Evolutionary conservation across 768 basidiomycete genomes (phyloP).

Genomic region (Podaxis rugospora): DNA sequence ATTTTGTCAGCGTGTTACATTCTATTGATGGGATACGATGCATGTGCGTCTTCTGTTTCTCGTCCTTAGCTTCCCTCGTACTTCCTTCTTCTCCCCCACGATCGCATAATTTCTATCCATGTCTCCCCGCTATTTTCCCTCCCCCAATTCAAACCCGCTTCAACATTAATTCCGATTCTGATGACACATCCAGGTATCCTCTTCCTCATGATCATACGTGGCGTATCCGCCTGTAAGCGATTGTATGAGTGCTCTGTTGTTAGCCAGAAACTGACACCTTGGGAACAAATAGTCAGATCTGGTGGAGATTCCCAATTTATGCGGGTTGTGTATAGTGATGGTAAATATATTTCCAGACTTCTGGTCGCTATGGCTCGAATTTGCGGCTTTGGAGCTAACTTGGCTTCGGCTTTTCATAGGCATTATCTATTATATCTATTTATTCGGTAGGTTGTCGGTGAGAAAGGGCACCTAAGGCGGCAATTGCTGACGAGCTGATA

Average conservation of each 20-base stretch:
- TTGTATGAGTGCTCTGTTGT: too few relatives aligned
- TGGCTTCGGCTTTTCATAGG: not conserved
- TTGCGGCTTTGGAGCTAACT: not conserved
- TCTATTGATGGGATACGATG: constrained; percentile 6
- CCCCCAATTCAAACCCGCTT: not conserved
- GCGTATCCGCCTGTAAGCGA: constrained; percentile 7
- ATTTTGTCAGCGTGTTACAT: constrained; percentile 8
- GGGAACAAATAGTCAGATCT: not conserved
- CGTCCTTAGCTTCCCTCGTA: not conserved
- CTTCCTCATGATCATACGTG: constrained; percentile 6
- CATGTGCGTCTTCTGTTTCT: not conserved
- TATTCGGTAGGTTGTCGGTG: constrained; percentile 1
- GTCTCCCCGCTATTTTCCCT: not conserved
- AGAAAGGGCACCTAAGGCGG: not conserved
- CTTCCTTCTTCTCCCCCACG: not conserved
- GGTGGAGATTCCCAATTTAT: constrained; percentile 11
- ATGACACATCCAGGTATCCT: constrained; percentile 1
- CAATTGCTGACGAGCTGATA: not conserved
- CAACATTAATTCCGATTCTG: not conserved
- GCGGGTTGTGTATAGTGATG: constrained; percentile 10
- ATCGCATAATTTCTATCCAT: not conserved
- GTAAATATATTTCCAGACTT: not conserved
- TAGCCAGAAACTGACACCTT: not conserved
- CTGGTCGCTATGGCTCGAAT: not conserved
- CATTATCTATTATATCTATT: constrained; percentile 11